Base-by-base conservation (phyloP, 2,329 filamentous ascomycete species). In the Trichoderma aggressivum region DNA sequence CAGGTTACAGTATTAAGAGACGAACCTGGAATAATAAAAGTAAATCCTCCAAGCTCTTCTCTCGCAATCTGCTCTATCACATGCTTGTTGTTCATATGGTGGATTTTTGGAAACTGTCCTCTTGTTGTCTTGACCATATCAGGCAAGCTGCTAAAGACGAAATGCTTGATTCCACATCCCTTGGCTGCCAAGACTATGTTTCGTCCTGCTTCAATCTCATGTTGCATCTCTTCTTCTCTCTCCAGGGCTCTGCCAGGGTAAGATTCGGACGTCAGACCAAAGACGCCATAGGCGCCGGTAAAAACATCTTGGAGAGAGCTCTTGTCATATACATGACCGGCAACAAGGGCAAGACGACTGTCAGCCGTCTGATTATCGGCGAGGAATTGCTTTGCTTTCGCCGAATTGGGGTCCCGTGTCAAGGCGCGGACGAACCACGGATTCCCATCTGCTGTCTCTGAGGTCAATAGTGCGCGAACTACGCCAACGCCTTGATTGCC, bases 1-100 rank as follows among this genome's bases (percentile, higher is more conserved):
- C 36, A n/a, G 0, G 7, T n/a, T 43, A n/a, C 2, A 0, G 1
- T 43, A n/a, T n/a, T 7, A 1, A 7, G 8, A 7, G 1, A 43
- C 39, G 2, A 43, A 43, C 39, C 39, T 43, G 39, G 39, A n/a
- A 43, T 43, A 0, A 43, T 43, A 43, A 43, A 43, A 1, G 39
- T 43, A 43, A n/a, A 16, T 43, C 39, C 18, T 5, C 7, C 3
- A 16, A 43, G 39, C 39, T 43, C 39, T 43, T 43, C 39, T n/a
- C 39, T 43, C 18, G 39, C 39, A 43, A 43, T 43, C 39, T 43
- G 39, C 18, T 43, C 39, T 43, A 43, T 43, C 16, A n/a, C 16
- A 43, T 43, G 7, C 18, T 43, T 43, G 39, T 43, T 43, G 39
- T 43, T 43, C 39, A 43, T 43, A 43, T 43, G 39, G 3, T 43